Evolutionary conservation across 1,139 yeast species (phyloP).

Genomic region (Nakaseomyces bracarensis): DNA sequence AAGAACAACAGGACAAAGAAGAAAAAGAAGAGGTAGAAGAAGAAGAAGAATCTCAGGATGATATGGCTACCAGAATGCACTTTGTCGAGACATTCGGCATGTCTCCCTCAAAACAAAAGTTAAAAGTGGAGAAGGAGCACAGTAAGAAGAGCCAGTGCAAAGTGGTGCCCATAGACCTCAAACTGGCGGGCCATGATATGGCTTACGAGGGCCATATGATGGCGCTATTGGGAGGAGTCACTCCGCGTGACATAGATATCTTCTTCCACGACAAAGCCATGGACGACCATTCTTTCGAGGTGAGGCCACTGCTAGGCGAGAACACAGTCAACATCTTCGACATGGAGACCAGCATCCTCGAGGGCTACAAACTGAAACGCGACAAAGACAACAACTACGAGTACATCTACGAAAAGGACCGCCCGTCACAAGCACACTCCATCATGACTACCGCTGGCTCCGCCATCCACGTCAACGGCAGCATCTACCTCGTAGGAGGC

Average conservation of each 20-base stretch:
- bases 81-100: not conserved
- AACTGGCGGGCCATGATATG: slow-evolving; percentile 27
- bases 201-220: slow-evolving; percentile 21
- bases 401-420: slow-evolving; percentile 5
- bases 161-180: slow-evolving; percentile 15
- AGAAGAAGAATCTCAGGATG: not conserved
- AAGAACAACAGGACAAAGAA: not conserved
- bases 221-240: slow-evolving; percentile 26
- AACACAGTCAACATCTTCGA: slow-evolving; percentile 17
- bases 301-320: slow-evolving; percentile 1
- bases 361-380: slow-evolving; percentile 10
- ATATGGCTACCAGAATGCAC: not conserved
- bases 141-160: not conserved
- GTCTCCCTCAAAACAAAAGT: not conserved
- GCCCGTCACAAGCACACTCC: slow-evolving; percentile 3
- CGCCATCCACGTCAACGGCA: slow-evolving; percentile 5
- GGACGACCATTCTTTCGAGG: not conserved
- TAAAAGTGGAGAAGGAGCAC: not conserved
- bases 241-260: slow-evolving; percentile 19
- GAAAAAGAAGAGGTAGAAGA: not conserved
- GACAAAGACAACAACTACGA: not conserved
- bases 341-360: slow-evolving; percentile 20
- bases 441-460: slow-evolving; percentile 8
- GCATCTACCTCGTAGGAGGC: slow-evolving; percentile 7
- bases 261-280: slow-evolving; percentile 11